Percentiles rank a stretch among this genome's conserved stretches.
Evolutionary conservation across 108 stramenopile genomes (phyloP).

Genomic region (Schizochytrium sp.): DNA sequence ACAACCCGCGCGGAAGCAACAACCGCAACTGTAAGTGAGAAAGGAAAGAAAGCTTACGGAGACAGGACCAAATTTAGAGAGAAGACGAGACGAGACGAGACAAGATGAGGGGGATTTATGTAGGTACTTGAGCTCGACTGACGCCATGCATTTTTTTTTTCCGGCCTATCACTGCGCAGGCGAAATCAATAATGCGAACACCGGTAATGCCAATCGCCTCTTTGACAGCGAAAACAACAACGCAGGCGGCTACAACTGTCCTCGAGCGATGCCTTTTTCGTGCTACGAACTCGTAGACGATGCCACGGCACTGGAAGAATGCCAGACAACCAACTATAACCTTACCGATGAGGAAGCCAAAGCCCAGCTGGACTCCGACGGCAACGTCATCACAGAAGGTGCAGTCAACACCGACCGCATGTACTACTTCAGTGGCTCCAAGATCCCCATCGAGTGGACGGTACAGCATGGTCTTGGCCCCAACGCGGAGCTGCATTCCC

Average conservation of each 20-base stretch:
- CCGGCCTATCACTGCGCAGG: neutral
- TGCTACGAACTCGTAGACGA: constrained; percentile 23
- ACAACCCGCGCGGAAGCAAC: constrained; percentile 36
- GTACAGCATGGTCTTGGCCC: constrained; percentile 41
- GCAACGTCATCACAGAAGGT: neutral
- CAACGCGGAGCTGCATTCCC: constrained; percentile 31
- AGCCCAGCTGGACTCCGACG: neutral
- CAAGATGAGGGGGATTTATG: neutral
- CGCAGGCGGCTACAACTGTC: constrained; percentile 42
- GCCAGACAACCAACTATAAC: neutral
- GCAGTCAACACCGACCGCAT: constrained; percentile 19
- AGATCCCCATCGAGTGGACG: constrained; percentile 40
- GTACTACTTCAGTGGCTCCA: constrained; percentile 40
- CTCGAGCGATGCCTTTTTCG: constrained; percentile 14
- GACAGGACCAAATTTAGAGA: neutral
- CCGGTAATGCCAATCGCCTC: constrained; percentile 28
- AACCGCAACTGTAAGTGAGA: constrained; percentile 39
- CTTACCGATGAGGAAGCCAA: neutral
- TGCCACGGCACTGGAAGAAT: neutral
- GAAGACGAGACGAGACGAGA: neutral
- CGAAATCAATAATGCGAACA: neutral
- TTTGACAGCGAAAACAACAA: constrained; percentile 44
- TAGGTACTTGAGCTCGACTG: neutral
- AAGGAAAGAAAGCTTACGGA: neutral
- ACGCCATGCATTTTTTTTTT: neutral